Conservation (phyloP, 371 early-diverging fungal species). For the Nematocida major region DNA sequence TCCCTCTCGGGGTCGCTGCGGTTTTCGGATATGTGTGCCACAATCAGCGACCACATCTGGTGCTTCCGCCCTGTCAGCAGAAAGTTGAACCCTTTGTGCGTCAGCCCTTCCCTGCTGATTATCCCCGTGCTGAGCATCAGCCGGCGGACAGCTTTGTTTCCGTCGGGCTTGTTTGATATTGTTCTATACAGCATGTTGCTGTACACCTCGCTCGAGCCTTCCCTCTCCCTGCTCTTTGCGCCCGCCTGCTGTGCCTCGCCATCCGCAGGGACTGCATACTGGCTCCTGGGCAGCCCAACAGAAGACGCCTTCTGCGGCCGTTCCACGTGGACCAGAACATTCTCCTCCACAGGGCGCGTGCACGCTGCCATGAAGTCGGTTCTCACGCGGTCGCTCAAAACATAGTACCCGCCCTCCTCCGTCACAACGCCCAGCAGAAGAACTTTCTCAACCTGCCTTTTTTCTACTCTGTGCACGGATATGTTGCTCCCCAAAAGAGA, state of each 20-base stretch:
- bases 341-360: slow-evolving; percentile 1
- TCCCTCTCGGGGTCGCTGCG: background rate
- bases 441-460: background rate
- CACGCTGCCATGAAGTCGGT: background rate
- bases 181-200: slow-evolving; percentile 8
- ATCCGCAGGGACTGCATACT: background rate
- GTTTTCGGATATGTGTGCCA: slow-evolving; percentile 40
- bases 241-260: background rate
- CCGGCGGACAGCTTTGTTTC: background rate
- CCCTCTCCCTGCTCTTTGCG: background rate
- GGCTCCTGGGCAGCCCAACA: background rate
- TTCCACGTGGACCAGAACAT: slow-evolving; percentile 1
- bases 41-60: slow-evolving; percentile 62
- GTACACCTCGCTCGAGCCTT: background rate
- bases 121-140: slow-evolving; percentile 52
- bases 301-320: no score
- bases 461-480: background rate
- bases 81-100: slow-evolving; percentile 65
- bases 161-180: slow-evolving; percentile 23
- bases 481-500: slow-evolving; percentile 9
- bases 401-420: slow-evolving; percentile 8
- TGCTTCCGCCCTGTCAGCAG: slow-evolving; percentile 59
- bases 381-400: background rate
- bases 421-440: background rate
- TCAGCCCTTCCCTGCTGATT: slow-evolving; percentile 54